Evolutionary conservation across 2,329 filamentous ascomycete genomes (phyloP).

Genomic region (Penicillium sp.): DNA sequence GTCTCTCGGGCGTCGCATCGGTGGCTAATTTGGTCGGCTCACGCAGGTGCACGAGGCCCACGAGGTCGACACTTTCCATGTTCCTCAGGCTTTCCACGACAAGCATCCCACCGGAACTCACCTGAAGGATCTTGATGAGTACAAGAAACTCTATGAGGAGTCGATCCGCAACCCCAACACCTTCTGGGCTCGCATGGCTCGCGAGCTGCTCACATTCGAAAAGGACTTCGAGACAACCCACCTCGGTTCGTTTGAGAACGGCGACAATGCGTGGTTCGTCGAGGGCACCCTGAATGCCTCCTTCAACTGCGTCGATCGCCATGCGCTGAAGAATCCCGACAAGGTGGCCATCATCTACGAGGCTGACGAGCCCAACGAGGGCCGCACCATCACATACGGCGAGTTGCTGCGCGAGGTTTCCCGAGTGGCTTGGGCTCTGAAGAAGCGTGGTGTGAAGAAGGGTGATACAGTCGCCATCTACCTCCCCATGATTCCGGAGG

Average conservation of each 20-base stretch:
- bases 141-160: constrained; percentile 68
- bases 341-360: constrained; percentile 98
- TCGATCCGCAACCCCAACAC: constrained; percentile 85
- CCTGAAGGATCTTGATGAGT: constrained; percentile 60
- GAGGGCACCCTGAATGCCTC: constrained; percentile 93
- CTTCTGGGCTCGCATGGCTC: constrained; percentile 86
- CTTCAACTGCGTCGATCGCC: constrained; percentile 96
- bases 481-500: constrained; percentile 98
- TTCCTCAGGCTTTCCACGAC: constrained; percentile 56
- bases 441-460: constrained; percentile 94
- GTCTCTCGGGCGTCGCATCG: background rate
- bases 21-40: constrained; percentile 12
- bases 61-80: constrained; percentile 53
- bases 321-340: constrained; percentile 91
- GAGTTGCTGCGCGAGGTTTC: constrained; percentile 93
- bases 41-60: constrained; percentile 47
- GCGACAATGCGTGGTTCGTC: constrained; percentile 91
- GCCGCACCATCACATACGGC: constrained; percentile 86
- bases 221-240: constrained; percentile 88
- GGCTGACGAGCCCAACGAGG: constrained; percentile 84
- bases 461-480: constrained; percentile 97
- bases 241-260: constrained; percentile 70
- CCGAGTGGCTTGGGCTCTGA: constrained; percentile 80
- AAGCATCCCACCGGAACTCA: constrained; percentile 64
- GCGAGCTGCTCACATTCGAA: constrained; percentile 87